These are phyloP conservation scores for Fusarium subglutinans DNA, from an alignment of 2,329 filamentous ascomycete genomes.

Conservation along the genomic window DNA sequence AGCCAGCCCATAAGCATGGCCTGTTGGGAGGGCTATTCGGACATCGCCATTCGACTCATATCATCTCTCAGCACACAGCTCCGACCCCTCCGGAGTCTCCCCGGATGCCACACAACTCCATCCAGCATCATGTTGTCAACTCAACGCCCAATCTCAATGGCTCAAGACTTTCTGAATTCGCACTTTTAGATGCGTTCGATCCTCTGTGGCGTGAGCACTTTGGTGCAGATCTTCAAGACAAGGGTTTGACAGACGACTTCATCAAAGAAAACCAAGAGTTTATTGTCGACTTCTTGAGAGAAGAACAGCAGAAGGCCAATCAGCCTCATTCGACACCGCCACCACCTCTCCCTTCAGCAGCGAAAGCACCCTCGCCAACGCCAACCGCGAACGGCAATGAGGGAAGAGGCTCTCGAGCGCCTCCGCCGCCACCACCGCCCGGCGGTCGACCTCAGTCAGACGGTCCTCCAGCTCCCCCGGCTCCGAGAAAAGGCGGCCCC, in stretches of 20 bases:
- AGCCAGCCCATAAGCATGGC: conserved; percentile 53
- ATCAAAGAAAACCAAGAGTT: conserved; percentile 75
- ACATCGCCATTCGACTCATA: conserved; percentile 66
- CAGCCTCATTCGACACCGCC: conserved; percentile 38
- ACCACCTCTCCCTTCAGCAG: conserved; percentile 38
- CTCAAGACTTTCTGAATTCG: conserved; percentile 60
- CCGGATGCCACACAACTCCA: conserved; percentile 51
- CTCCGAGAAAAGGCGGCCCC: conserved; percentile 42
- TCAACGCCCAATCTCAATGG: conserved; percentile 60
- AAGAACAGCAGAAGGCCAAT: conserved; percentile 59
- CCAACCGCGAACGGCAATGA: conserved; percentile 47
- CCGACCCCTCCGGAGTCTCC: conserved; percentile 68
- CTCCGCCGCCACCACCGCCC: conserved; percentile 52
- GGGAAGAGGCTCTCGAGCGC: conserved; percentile 45
- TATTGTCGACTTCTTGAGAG: conserved; percentile 70
- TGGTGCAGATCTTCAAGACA: conserved; percentile 69
- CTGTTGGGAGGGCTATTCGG: conserved; percentile 71
- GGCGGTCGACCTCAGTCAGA: conserved; percentile 34
- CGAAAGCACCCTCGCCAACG: conserved; percentile 43
- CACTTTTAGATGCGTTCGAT: conserved; percentile 71
- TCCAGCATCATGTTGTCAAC: conserved; percentile 49
- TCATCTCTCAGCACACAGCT: conserved; percentile 59
- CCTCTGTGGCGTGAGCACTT: conserved; percentile 72
- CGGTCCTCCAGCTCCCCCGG: conserved; percentile 45
- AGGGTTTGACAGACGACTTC: conserved; percentile 72